Base-by-base conservation (phyloP, 345 rosid genomes). In the Gossypium sturtianum region DNA sequence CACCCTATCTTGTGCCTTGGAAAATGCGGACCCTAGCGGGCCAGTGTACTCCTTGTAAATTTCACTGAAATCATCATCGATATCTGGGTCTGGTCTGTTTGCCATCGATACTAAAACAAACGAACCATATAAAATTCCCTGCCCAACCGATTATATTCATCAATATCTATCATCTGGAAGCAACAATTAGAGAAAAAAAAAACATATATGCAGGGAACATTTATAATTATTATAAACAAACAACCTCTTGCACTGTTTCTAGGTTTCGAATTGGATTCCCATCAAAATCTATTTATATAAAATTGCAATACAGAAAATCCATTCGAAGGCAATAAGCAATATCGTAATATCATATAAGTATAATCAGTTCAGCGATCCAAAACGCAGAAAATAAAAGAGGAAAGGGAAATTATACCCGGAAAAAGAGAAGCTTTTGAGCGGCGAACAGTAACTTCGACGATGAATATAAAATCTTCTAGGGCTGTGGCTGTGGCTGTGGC, bases 1-100 rank as follows among this genome's bases (percentile, higher is more conserved):
- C 5, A 54, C 85, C 80, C 65, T 80, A 29, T 93, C 96, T 76
- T 85, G 87, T 51, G 81, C 70, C 77, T 43, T 82, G 77, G 75
- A 74, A 43, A 80, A 81, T 0, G 65, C 68, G n/a, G 85, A 75
- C 27, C 86, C 80, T 12, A 75, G 80, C 34, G 99, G 99, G 20
- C 98, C 99, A 9, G 98, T 95, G 68, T 95, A 93, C 79, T 93
- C 99, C 85, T 95, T 95, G 89, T 95, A 95, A 71, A 95, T 83
- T 72, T 95, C 97, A 80, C 90, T 90, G 66, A 95, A 95, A 73
- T 95, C 98, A 78, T 94, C 99, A 80, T 95, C 98, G 8, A 80
- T 76, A 66, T 94, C 98, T 23, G 83, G 84, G 83, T 91, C 98
- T 43, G 88, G 82, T 83, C 89, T 86, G 41, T 86, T 89, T 68